These are phyloP conservation scores for Rhododendron simsii DNA, from an alignment of 148 eudicot genomes.

Conservation along the genomic window DNA sequence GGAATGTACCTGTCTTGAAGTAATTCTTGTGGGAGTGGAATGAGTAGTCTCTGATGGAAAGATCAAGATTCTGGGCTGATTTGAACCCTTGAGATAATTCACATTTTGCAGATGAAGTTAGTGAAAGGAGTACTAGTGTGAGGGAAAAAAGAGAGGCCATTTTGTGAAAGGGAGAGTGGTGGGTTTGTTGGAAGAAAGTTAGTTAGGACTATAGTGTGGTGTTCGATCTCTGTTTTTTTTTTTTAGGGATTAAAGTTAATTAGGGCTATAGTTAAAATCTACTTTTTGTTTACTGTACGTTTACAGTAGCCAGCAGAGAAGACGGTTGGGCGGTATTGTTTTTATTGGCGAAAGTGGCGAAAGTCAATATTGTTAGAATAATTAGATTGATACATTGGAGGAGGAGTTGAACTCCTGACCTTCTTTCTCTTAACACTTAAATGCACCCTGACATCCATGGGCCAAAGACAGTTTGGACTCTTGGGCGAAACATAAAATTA, in stretches of 20 bases:
- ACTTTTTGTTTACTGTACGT: not conserved
- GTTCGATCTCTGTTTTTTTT: not conserved
- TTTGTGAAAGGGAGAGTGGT: constrained; percentile 11
- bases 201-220: not conserved
- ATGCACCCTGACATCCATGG: too few species aligned
- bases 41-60: constrained; percentile 68
- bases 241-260: not conserved
- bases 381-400: too few species aligned
- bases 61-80: constrained; percentile 71
- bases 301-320: not conserved
- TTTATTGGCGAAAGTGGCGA: too few species aligned
- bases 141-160: constrained; percentile 52
- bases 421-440: not conserved
- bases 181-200: constrained; percentile 13
- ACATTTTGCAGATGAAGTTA: constrained; percentile 18
- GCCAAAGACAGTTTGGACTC: not conserved
- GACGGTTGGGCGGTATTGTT: not conserved
- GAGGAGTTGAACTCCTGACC: too few species aligned
- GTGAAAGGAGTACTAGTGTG: constrained; percentile 28
- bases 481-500: not conserved
- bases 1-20: constrained; percentile 51
- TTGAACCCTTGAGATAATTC: constrained; percentile 29
- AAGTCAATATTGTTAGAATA: too few species aligned
- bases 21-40: constrained; percentile 31
- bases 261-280: not conserved